A percentile compares a stretch with the other conserved stretches of the same genome.
Conservation (phyloP, 768 basidiomycete genomes). For the Tephrocybe rancida region DNA sequence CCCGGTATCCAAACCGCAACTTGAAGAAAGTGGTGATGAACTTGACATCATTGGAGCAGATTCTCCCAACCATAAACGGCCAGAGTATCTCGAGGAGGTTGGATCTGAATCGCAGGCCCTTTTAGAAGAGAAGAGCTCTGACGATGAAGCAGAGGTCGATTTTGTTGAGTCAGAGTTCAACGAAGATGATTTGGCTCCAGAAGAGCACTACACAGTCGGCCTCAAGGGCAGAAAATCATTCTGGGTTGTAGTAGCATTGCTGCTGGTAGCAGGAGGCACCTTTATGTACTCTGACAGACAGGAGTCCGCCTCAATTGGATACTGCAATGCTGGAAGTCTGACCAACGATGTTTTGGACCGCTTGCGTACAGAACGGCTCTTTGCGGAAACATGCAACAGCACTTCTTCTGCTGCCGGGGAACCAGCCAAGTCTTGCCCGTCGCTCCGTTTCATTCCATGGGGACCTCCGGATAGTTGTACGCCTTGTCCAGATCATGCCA, state of each 20-base stretch:
- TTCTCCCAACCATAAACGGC: constrained; percentile 3
- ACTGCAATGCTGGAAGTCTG: constrained; percentile 65
- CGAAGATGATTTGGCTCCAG: constrained; percentile 23
- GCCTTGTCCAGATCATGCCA: constrained; percentile 71
- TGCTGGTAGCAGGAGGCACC: constrained; percentile 37
- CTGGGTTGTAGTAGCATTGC: constrained; percentile 19
- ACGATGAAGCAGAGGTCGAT: constrained; percentile 17
- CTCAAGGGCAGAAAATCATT: constrained; percentile 4
- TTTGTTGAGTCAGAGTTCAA: constrained; percentile 6
- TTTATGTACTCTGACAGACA: constrained; percentile 61
- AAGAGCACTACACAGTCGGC: no score
- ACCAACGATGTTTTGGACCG: constrained; percentile 60
- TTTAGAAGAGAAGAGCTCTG: constrained; percentile 10
- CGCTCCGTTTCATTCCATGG: constrained; percentile 54
- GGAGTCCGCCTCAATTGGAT: constrained; percentile 74
- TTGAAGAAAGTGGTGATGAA: constrained; percentile 30
- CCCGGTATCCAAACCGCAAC: constrained; percentile 15
- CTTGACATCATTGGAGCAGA: constrained; percentile 16
- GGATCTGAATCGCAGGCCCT: constrained; percentile 3
- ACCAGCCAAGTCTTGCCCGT: constrained; percentile 46
- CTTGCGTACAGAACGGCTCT: constrained; percentile 44
- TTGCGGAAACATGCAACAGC: constrained; percentile 58
- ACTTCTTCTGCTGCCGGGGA: constrained; percentile 38
- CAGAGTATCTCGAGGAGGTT: constrained; percentile 1
- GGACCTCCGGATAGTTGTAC: constrained; percentile 67